These are phyloP conservation scores for Carex cristatella DNA, from an alignment of 176 grass and related monocot species.

Conservation along the genomic window DNA sequence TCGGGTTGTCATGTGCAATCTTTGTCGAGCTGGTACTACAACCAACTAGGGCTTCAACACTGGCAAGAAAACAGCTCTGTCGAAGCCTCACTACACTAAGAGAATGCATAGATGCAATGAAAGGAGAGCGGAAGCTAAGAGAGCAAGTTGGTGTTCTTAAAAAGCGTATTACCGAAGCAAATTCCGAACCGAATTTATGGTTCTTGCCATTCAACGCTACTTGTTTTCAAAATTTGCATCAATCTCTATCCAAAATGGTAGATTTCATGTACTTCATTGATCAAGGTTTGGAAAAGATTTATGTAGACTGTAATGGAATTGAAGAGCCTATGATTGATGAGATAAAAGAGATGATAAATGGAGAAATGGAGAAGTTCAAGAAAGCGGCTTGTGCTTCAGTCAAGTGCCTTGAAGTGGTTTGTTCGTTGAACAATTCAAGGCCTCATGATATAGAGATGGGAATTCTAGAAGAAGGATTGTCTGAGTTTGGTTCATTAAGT, in stretches of 20 bases:
- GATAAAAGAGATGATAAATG: conserved; percentile 14
- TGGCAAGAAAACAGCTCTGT: conserved; percentile 39
- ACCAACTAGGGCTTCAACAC: conserved; percentile 46
- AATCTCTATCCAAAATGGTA: conserved; percentile 42
- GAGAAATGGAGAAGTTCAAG: conserved; percentile 40
- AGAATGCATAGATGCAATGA: conserved; percentile 12
- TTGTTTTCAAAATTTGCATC: conserved; percentile 36
- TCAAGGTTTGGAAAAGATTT: conserved; percentile 12
- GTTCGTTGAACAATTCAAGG: conserved; percentile 18
- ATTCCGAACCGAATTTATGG: conserved; percentile 63
- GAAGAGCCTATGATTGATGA: conserved; percentile 3
- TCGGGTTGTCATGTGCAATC: conserved; percentile 47
- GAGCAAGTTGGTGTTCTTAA: conserved; percentile 29
- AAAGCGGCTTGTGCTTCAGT: conserved; percentile 24
- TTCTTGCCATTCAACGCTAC: conserved; percentile 36
- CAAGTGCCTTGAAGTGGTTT: conserved; percentile 24
- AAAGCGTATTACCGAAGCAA: conserved; percentile 35
- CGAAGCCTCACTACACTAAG: conserved; percentile 31
- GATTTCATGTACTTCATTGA: conserved; percentile 47
- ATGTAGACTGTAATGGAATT: neutral
- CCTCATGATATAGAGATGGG: conserved; percentile 19
- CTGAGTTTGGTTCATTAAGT: neutral
- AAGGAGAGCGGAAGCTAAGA: conserved; percentile 23
- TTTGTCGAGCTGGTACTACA: conserved; percentile 55
- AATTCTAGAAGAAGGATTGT: conserved; percentile 1